Conservation (phyloP, 2,329 filamentous ascomycete genomes). For the Chaetomium strumarium region DNA sequence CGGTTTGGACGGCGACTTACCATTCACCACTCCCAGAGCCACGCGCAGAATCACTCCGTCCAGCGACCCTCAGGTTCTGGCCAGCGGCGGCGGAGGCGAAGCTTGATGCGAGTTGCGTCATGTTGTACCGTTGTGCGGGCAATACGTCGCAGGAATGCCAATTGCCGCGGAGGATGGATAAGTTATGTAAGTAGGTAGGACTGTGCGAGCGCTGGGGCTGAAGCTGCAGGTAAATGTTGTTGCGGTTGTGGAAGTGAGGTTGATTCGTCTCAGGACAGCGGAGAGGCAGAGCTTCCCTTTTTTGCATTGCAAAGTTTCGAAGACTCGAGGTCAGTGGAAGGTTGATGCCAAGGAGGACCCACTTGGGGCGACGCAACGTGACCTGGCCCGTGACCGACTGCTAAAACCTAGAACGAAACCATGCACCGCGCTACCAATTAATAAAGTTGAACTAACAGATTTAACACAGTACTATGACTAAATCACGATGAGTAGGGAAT, state of each 20-base stretch:
- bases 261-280: not conserved
- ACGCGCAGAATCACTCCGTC: slow-evolving; percentile 49
- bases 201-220: not conserved
- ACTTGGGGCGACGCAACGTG: slow-evolving; percentile 15
- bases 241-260: slow-evolving; percentile 11
- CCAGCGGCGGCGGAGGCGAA: slow-evolving; percentile 79
- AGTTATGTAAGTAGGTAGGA: not conserved
- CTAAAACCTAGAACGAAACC: too few species aligned
- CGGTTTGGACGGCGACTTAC: slow-evolving; percentile 46
- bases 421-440: too few species aligned
- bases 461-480: too few species aligned
- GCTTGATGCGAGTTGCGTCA: slow-evolving; percentile 75
- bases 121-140: slow-evolving; percentile 18
- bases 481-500: too few species aligned
- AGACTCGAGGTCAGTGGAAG: slow-evolving; percentile 21
- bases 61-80: slow-evolving; percentile 55
- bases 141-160: not conserved
- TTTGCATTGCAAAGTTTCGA: slow-evolving; percentile 27
- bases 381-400: slow-evolving; percentile 20
- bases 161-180: not conserved
- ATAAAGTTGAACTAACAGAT: too few species aligned
- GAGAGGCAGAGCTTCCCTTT: slow-evolving; percentile 20
- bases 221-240: not conserved
- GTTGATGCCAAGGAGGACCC: slow-evolving; percentile 22
- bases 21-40: slow-evolving; percentile 61